Evolutionary conservation across 495 filamentous ascomycete species (phyloP).

Genomic region (Jackrogersella multiformis): DNA sequence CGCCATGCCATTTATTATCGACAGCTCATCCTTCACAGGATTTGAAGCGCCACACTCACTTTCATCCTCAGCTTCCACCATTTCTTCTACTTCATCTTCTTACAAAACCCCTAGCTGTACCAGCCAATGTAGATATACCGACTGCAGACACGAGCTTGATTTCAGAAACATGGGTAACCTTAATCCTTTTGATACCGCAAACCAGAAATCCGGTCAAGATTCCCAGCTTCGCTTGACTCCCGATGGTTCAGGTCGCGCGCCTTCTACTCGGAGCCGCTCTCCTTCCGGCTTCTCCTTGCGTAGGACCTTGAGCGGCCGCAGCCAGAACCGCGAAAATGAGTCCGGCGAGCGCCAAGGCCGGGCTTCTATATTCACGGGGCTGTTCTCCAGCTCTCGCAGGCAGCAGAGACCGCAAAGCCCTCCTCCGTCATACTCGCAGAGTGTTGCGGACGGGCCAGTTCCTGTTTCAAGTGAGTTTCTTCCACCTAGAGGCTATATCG

Average conservation of each 20-base stretch:
- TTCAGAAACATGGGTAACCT: conserved; percentile 29
- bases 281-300: conserved; percentile 32
- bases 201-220: not conserved
- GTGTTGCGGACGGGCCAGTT: not conserved
- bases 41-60: not conserved
- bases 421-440: conserved; percentile 20
- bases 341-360: conserved; percentile 13
- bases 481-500: too few relatives aligned
- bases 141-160: conserved; percentile 12
- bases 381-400: conserved; percentile 21
- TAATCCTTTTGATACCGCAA: conserved; percentile 21
- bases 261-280: conserved; percentile 14
- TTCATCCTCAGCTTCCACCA: not conserved
- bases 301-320: conserved; percentile 20
- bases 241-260: not conserved
- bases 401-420: conserved; percentile 19
- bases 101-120: conserved; percentile 14
- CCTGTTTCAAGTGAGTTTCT: conserved; percentile 8
- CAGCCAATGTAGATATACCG: conserved; percentile 3
- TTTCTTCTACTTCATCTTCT: conserved; percentile 3
- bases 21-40: not conserved
- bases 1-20: conserved; percentile 8
- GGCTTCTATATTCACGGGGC: not conserved
- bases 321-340: conserved; percentile 11
- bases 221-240: conserved; percentile 7